Evolutionary conservation across 345 rosid genomes (phyloP), one percentile per base, ranked within the genome.

Genomic region (thale cress (Arabidopsis thaliana)): DNA sequence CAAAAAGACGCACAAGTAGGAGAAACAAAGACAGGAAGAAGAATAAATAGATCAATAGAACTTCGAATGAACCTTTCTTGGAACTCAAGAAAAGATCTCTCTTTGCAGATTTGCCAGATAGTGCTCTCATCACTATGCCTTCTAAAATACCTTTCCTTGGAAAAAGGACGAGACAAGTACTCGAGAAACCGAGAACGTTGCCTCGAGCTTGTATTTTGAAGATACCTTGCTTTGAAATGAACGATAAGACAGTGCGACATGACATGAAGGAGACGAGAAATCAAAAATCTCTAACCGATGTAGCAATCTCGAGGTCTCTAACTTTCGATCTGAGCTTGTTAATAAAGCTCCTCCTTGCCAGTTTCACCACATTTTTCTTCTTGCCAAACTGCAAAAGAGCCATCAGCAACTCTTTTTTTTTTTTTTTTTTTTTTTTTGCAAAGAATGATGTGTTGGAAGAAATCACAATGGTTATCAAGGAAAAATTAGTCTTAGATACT

Each of bases 1-100:
- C 32, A 7, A 51, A 67, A 51, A 22, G 41, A 42, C 13, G 8
- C 42, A 24, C 6, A 38, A 56, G 52, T 12, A 30, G 38, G 23
- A 60, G 28, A n/a, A n/a, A n/a, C n/a, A 7, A 13, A 4, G 30
- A n/a, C 7, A 44, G 2, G 2, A 20, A 7, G 2, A 41, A 20
- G 3, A 44, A 69, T 22, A 32, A 28, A 46, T 59, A 34, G 49
- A 22, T 53, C 68, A 88, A n/a, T n/a, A 36, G 83, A 64, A 80
- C 88, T 51, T 67, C 91, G 83, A 8, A 77, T 78, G 83, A 89
- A 58, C 91, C 85, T 88, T 75, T 89, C 89, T 70, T 89, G 82
- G 60, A 80, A 85, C 64, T 86, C 91, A 67, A 82, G 75, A 24
- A 71, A 67, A 2, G 87, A 88, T 71, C 66, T 85, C 67, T 87